Conservation (phyloP, 1,284 basidiomycete genomes). For the Termitomyces sp. region DNA sequence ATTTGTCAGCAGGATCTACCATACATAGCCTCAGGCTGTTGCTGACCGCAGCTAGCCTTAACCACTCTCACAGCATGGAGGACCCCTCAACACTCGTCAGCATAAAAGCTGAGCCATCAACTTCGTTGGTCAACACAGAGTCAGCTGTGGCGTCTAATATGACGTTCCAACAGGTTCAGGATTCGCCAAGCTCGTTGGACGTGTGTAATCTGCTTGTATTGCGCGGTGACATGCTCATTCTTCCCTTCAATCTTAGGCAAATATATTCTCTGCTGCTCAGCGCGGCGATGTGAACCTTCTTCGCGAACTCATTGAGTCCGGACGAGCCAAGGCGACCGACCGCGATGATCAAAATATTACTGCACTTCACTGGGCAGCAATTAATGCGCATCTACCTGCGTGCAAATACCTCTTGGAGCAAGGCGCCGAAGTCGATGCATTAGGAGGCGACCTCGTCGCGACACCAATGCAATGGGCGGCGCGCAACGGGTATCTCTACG, state of each 20-base stretch:
- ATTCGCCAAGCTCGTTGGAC: conserved; percentile 25
- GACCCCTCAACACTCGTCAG: conserved; percentile 26
- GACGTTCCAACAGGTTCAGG: conserved; percentile 32
- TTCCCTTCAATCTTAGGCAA: conserved; percentile 28
- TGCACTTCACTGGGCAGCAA: conserved; percentile 95
- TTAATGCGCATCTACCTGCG: conserved; percentile 81
- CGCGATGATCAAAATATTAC: conserved; percentile 91
- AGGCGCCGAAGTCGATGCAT: conserved; percentile 92
- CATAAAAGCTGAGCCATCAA: conserved; percentile 35
- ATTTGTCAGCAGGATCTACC: conserved; percentile 4
- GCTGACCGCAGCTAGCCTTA: neutral
- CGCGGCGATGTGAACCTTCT: conserved; percentile 76
- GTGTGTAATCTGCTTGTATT: conserved; percentile 17
- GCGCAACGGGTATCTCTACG: conserved; percentile 90
- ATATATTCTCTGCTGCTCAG: conserved; percentile 84
- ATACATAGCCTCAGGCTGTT: neutral
- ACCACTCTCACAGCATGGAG: conserved; percentile 15
- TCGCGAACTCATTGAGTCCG: conserved; percentile 67
- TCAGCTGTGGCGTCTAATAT: conserved; percentile 36
- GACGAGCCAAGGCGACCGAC: conserved; percentile 71
- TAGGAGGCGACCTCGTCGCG: conserved; percentile 93
- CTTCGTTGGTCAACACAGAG: conserved; percentile 35
- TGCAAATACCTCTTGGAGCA: conserved; percentile 83
- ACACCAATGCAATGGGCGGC: conserved; percentile 99
- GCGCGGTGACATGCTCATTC: conserved; percentile 5